Evolutionary conservation across 2,329 filamentous ascomycete genomes (phyloP), one percentile per base, ranked within the genome.

Genomic region (Colletotrichum lupini): DNA sequence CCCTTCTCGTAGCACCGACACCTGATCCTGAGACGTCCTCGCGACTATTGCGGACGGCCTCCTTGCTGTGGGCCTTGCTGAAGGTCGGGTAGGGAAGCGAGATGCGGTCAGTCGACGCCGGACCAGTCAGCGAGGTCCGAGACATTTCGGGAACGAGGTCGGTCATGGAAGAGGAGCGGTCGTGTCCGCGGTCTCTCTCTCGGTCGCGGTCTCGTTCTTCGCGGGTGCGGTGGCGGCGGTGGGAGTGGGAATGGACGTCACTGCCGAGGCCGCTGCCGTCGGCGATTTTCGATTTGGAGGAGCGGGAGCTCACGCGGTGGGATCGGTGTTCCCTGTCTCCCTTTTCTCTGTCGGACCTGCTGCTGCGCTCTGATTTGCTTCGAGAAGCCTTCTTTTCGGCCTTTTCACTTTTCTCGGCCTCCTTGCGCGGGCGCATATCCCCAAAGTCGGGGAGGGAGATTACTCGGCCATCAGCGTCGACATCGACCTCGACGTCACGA

Each of bases 1-100:
- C 60, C 75, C 78, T 58, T 72, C 74, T 73, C 67, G 78, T 82
- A 75, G 79, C 81, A 11, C 30, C 67, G 4, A 26, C 35, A 9
- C 55, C 70, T 61, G 78, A 79, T 53, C 77, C 76, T 28, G 82
- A 80, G 61, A 89, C 76, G 66, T 90, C 87, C 58, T 92, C 89
- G 65, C 86, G 86, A 79, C 90, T 92, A 79, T 90, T 92, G 76
- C 90, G 88, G 67, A 98, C 90, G 57, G 91, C 90, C 84, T 98
- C 96, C 82, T 95, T 97, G 86, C 95, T 97, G 82, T 97, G 94
- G 14, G 93, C 93, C 83, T 97, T 98, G 83, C 94, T 97, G 82
- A 97, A 95, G 12, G 89, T 88, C 1, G 95, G 94, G 80, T 98
- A 97, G 7, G 94, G 92, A 55, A 93, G 80, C 74, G 87, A 89